A percentile compares a stretch with the other conserved stretches of the same genome.
phyloP scores from a whole-genome alignment of 1,139 yeast genomes.

The Taphrina sp. region DNA sequence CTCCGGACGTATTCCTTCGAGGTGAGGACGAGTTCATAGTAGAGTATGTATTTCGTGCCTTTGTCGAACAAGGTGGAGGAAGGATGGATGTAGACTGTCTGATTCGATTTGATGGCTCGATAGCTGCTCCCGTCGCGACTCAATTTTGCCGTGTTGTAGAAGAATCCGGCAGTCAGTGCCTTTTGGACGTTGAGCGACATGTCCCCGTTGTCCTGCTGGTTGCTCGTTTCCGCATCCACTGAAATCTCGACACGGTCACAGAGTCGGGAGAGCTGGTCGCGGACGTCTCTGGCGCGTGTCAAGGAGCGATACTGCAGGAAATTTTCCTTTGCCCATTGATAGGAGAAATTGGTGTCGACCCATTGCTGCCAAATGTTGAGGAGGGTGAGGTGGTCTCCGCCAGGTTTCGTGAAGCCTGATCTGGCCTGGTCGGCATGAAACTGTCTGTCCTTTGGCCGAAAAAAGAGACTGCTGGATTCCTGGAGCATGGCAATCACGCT shows the following conservation, averaged over 20 bases:
- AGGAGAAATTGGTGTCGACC: conserved; percentile 67
- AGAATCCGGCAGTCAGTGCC: conserved; percentile 76
- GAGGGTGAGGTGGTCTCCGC: conserved; percentile 77
- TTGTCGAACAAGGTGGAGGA: conserved; percentile 62
- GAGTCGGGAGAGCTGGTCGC: conserved; percentile 64
- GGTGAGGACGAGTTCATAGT: conserved; percentile 82
- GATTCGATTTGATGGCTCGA: conserved; percentile 59
- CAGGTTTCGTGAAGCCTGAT: conserved; percentile 54
- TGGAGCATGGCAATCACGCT: conserved; percentile 79
- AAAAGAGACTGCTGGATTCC: conserved; percentile 71
- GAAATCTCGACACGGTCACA: conserved; percentile 60
- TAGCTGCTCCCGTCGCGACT: conserved; percentile 72
- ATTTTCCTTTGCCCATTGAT: conserved; percentile 84
- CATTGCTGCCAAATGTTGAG: conserved; percentile 75
- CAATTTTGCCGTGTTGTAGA: conserved; percentile 71
- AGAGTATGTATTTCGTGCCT: conserved; percentile 67
- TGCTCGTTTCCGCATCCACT: background rate
- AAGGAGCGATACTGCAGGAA: conserved; percentile 74
- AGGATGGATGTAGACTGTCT: conserved; percentile 77
- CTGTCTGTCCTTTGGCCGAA: conserved; percentile 67
- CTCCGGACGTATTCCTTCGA: conserved; percentile 87
- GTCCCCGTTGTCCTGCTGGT: conserved; percentile 40
- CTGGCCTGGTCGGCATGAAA: conserved; percentile 65
- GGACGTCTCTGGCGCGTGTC: conserved; percentile 65
- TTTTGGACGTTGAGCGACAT: conserved; percentile 56